Conservation (phyloP, 345 rosid species). For the Kernera saxatilis region DNA sequence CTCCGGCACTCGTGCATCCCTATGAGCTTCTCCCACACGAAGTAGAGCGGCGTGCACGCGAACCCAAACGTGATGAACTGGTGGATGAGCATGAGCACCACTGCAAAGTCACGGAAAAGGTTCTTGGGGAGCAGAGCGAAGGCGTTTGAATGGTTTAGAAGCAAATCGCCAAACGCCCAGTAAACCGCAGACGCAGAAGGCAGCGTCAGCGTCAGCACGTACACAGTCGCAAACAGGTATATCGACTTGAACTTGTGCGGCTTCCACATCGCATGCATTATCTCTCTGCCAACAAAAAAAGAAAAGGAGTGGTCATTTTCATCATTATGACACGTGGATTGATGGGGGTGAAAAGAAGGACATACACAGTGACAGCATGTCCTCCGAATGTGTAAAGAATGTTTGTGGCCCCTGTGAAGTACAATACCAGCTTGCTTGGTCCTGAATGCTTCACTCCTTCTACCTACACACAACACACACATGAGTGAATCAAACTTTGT, state of each 20-base stretch:
- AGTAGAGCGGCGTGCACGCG: conserved; percentile 92
- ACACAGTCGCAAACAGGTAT: conserved; percentile 77
- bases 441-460: conserved; percentile 95
- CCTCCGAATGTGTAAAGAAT: conserved; percentile 99
- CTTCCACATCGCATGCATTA: conserved; percentile 99
- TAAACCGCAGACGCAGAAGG: conserved; percentile 93
- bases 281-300: conserved; percentile 50
- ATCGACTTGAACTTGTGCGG: conserved; percentile 97
- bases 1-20: conserved; percentile 96
- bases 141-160: conserved; percentile 91
- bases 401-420: conserved; percentile 99
- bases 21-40: conserved; percentile 98
- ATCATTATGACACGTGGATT: neutral
- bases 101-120: conserved; percentile 82
- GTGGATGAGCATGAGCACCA: conserved; percentile 89
- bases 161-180: conserved; percentile 98
- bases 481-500: no score
- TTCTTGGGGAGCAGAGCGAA: conserved; percentile 82
- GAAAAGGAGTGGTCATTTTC: conserved; percentile 18
- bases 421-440: conserved; percentile 77
- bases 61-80: conserved; percentile 98
- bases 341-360: conserved; percentile 4
- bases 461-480: no score
- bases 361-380: conserved; percentile 99
- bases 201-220: conserved; percentile 86